These are phyloP conservation scores for Escovopsis sp. DNA, from an alignment of 2,329 filamentous ascomycete genomes.

Conservation along the genomic window DNA sequence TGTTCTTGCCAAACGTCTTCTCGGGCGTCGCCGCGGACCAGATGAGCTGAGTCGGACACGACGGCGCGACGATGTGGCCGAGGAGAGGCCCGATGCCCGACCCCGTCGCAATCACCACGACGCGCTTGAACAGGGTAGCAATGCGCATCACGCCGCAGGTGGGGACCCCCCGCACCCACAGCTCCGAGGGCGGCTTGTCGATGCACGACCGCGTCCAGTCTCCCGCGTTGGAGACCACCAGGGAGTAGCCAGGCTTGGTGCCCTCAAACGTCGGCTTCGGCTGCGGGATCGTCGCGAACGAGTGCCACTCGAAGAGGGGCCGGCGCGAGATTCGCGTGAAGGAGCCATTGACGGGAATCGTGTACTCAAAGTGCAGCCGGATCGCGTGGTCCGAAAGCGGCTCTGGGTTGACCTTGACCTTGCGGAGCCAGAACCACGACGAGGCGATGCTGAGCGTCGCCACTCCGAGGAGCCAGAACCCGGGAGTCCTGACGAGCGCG, in stretches of 20 bases:
- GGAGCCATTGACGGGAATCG: constrained; percentile 34
- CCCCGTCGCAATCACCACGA: constrained; percentile 56
- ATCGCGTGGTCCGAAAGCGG: constrained; percentile 58
- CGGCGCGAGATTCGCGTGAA: constrained; percentile 42
- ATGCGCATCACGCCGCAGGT: constrained; percentile 54
- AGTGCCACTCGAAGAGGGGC: constrained; percentile 58
- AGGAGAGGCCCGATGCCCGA: constrained; percentile 60
- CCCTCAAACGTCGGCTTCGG: constrained; percentile 19
- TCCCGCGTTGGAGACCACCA: constrained; percentile 57
- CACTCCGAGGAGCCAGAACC: constrained; percentile 52
- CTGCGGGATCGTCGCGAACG: constrained; percentile 59
- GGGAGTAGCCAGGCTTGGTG: constrained; percentile 39
- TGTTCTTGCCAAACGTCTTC: constrained; percentile 43
- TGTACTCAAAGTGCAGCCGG: constrained; percentile 54
- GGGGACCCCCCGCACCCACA: constrained; percentile 57
- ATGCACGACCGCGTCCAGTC: constrained; percentile 60
- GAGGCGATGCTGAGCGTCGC: constrained; percentile 52
- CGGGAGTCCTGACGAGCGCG: constrained; percentile 23
- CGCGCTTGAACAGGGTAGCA: constrained; percentile 47
- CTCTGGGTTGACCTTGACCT: constrained; percentile 50
- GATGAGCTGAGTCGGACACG: constrained; percentile 43
- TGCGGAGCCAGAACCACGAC: constrained; percentile 60
- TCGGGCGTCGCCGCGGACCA: constrained; percentile 53
- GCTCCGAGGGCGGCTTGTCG: constrained; percentile 39
- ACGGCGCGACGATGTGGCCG: constrained; percentile 37